A percentile compares a stretch with the other conserved stretches of the same genome.
These are phyloP conservation scores for Aspergillus versicolor DNA, from an alignment of 2,329 filamentous ascomycete genomes.

Conservation along the genomic window DNA sequence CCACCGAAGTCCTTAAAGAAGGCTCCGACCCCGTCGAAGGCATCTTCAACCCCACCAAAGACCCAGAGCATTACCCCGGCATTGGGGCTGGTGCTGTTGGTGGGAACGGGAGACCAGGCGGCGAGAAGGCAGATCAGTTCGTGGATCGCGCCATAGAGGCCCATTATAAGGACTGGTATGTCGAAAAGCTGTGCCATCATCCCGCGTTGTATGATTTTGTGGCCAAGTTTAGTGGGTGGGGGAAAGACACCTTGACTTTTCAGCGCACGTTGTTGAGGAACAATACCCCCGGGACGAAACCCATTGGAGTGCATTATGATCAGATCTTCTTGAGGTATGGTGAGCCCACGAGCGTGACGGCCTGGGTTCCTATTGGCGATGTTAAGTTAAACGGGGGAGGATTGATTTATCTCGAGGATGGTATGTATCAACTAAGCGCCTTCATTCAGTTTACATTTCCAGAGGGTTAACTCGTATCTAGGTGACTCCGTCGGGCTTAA, in stretches of 20 bases:
- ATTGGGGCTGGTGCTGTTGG: conserved; percentile 53
- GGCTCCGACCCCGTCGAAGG: conserved; percentile 54
- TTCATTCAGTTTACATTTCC: neutral
- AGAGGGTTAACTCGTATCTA: conserved; percentile 5
- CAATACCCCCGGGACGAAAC: conserved; percentile 57
- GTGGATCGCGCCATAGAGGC: conserved; percentile 55
- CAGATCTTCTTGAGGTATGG: conserved; percentile 59
- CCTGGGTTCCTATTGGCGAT: conserved; percentile 59
- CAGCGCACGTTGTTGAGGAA: conserved; percentile 55
- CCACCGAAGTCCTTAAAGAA: conserved; percentile 58
- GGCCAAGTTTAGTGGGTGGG: conserved; percentile 55
- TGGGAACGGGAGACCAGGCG: conserved; percentile 48
- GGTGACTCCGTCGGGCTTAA: conserved; percentile 49
- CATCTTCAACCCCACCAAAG: conserved; percentile 50
- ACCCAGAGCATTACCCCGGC: conserved; percentile 48
- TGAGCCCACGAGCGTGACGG: conserved; percentile 55
- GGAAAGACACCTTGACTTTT: conserved; percentile 47
- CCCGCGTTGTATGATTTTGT: conserved; percentile 52
- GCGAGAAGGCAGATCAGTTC: conserved; percentile 44
- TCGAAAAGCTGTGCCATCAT: conserved; percentile 56
- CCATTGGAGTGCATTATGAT: conserved; percentile 62
- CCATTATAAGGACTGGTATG: conserved; percentile 55
- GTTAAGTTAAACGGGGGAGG: conserved; percentile 56
- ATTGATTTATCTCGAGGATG: conserved; percentile 58
- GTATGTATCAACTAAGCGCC: conserved; percentile 12